Base-by-base conservation (phyloP, 2,329 filamentous ascomycete species). In the Beauveria bassiana region DNA sequence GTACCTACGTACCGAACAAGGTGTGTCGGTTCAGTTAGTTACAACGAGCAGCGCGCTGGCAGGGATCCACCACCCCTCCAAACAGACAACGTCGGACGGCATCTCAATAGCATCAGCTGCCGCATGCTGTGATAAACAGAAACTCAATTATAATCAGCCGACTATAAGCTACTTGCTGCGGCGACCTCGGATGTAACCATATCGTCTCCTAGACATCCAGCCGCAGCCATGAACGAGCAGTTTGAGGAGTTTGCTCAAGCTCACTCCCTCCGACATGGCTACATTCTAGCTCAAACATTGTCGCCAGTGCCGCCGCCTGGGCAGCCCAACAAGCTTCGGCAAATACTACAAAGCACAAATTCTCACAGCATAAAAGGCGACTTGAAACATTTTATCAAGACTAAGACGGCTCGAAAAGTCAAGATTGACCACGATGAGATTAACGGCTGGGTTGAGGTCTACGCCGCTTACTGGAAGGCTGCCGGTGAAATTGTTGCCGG, bases 391-490 rank as follows among this genome's bases (percentile, higher is more conserved):
- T 81, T 95, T 62, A 84, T 93, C 63, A 77, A 79, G 62, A 85
- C 87, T 66, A 85, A 81, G 67, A 81, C 80, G 61, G 76, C 78
- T 28, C 80, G 78, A 62, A 77, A 79, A 34, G 74, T 78, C 34
- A 81, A 78, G 58, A 72, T 91, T 26, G 77, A 80, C n/a, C 81
- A 84, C 46, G 82, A 86, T 46, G 91, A 96, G 75, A 78, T 85
- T 26, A 83, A 81, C 62, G 88, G 87, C n/a, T 99, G 95, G 95
- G 80, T 88, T 0, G 93, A 96, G 45, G 86, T 98, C 34, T 96
- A 93, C 70, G 78, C 82, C 42, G 80, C 85, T 22, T 96, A 93
- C 71, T 97, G 93, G 91, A 91, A 89, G 68, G 90, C 90, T 26
- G 76, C 89, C 45, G 87, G 86, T 38, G 87, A 90, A 68, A 82